Evolutionary conservation across 129 eudicot species (phyloP).

Genomic region (Pittosporum tobira): DNA sequence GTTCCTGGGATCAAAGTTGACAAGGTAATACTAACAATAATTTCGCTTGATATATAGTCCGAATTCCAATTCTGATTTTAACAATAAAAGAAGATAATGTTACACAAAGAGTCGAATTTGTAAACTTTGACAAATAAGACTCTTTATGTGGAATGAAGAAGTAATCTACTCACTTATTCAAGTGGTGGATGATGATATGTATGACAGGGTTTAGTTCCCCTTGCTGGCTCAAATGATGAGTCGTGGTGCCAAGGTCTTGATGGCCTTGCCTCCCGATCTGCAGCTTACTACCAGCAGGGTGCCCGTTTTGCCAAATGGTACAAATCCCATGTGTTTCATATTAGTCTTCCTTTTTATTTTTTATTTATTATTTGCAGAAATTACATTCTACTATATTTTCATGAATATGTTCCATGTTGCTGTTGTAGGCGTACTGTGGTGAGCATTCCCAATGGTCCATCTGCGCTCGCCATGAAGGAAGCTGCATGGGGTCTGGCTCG

Average conservation of each 20-base stretch:
- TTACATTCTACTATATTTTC: too few relatives aligned
- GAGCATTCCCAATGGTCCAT: constrained; percentile 82
- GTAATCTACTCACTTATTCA: neutral
- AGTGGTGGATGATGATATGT: too few relatives aligned
- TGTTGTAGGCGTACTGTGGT: constrained; percentile 70
- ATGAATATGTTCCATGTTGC: too few relatives aligned
- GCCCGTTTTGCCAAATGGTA: constrained; percentile 12
- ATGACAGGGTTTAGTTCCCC: constrained; percentile 35
- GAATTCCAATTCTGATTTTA: neutral
- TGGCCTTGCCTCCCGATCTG: constrained; percentile 13
- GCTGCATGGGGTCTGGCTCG: constrained; percentile 94
- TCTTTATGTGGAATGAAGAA: too few relatives aligned
- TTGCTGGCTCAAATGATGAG: constrained; percentile 33
- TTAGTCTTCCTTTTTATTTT: too few relatives aligned
- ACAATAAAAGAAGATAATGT: neutral
- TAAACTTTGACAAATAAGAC: too few relatives aligned
- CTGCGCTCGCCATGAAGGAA: constrained; percentile 84
- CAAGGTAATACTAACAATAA: constrained; percentile 21
- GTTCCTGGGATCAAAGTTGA: constrained; percentile 38
- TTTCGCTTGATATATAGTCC: neutral
- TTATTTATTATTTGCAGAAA: neutral
- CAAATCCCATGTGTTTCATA: too few relatives aligned
- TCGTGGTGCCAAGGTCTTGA: constrained; percentile 39
- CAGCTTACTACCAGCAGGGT: constrained; percentile 16
- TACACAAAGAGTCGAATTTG: too few relatives aligned